Evolutionary conservation across 177 flowering plant genomes (phyloP).

Genomic region (Vitis hybrid): DNA sequence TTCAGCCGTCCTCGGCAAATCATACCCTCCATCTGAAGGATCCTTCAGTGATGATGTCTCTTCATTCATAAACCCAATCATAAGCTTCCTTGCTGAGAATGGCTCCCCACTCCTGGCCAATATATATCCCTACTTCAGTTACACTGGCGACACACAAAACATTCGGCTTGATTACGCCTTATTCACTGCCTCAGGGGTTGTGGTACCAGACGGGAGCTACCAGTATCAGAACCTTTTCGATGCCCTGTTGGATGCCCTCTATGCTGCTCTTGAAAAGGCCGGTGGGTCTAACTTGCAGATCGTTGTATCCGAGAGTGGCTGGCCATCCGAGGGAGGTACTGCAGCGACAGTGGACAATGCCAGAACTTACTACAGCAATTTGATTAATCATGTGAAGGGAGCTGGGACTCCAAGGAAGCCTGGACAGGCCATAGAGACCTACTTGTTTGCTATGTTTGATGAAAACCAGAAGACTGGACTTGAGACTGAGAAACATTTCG

Average conservation of each 20-base stretch:
- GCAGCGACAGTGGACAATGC: slow-evolving; percentile 23
- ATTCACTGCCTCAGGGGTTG: slow-evolving; percentile 13
- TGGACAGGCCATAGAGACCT: slow-evolving; percentile 24
- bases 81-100: slow-evolving; percentile 18
- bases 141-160: neutral
- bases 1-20: slow-evolving; percentile 12
- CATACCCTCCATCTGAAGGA: slow-evolving; percentile 41
- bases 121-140: slow-evolving; percentile 37
- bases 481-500: slow-evolving; percentile 19
- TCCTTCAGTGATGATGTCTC: slow-evolving; percentile 16
- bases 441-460: slow-evolving; percentile 39
- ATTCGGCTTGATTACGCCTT: slow-evolving; percentile 31
- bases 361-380: slow-evolving; percentile 15
- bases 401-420: slow-evolving; percentile 30
- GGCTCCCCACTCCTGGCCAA: slow-evolving; percentile 39
- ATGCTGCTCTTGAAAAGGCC: slow-evolving; percentile 19
- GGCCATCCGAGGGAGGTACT: slow-evolving; percentile 27
- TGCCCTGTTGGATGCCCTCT: slow-evolving; percentile 36
- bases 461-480: slow-evolving; percentile 22
- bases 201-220: slow-evolving; percentile 13
- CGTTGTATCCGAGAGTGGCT: slow-evolving; percentile 38
- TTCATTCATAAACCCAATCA: slow-evolving; percentile 20
- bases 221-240: slow-evolving; percentile 40
- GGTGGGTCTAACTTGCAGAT: slow-evolving; percentile 17
- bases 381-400: slow-evolving; percentile 20